Evolutionary conservation across 2,329 filamentous ascomycete species (phyloP), one percentile per base, ranked within the genome.

Genomic region (Botrytis fragariae): DNA sequence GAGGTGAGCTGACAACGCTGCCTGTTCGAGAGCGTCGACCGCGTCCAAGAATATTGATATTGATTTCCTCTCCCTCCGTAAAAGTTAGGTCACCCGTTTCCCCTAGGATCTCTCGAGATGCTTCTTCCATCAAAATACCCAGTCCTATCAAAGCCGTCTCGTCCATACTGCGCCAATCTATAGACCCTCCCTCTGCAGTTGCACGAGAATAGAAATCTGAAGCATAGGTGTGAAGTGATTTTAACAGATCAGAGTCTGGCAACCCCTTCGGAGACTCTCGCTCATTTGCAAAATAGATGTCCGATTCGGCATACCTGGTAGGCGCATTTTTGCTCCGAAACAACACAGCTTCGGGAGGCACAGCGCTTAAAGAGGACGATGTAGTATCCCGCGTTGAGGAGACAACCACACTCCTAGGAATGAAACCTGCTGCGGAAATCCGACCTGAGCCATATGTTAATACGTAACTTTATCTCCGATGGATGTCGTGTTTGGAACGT

Each of bases 121-220:
- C 87, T 81, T 95, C 93, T 82, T 95, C 92, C 60, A 95, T 83
- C 73, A 95, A 81, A 67, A 95, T 89, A 1, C 92, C 92, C 78
- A 95, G 85, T 1, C 92, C 92, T 71, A 95, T 83, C 73, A 95
- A 84, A 6, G 92, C 92, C 22, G 92, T 93, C 83, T 93, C 93
- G 79, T 95, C 92, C 87, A 95, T 89, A 81, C 89, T 92, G 76
- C 86, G 83, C 79, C 83, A 86, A 68, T 84, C 82, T 39, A 77
- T 80, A n/a, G 75, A 72, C 29, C 79, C 82, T 9, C 76, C 73
- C 69, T 79, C 77, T 57, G 65, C 42, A 35, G 76, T 77, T 59
- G 77, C 74, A 29, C 77, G 76, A 57, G 84, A 84, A 82, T 93
- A 94, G 80, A 90, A 92, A 72, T 88, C 87, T 71, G 91, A 90